Evolutionary conservation across 345 rosid genomes (phyloP).

Genomic region (Populus deltoides): DNA sequence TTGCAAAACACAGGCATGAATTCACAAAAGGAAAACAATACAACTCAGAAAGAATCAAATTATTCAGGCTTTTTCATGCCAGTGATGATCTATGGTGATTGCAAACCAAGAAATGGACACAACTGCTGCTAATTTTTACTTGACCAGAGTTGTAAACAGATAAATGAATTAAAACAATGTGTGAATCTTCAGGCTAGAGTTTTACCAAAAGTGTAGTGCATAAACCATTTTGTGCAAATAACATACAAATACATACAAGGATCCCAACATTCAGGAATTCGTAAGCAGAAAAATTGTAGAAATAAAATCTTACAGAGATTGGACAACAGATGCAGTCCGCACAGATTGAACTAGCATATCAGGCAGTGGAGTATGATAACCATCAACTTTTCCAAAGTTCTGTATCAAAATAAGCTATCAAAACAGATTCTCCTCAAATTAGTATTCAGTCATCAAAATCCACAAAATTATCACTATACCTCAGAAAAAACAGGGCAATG

Average conservation of each 20-base stretch:
- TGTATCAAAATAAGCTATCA: constrained; percentile 37
- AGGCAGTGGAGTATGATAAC: constrained; percentile 44
- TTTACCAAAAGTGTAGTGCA: no score
- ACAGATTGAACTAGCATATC: constrained; percentile 60
- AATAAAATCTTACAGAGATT: constrained; percentile 56
- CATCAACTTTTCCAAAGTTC: constrained; percentile 39
- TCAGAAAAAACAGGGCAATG: constrained; percentile 32
- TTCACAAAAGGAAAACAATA: neutral
- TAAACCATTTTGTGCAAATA: no score
- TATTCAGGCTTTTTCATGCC: neutral
- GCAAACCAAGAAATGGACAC: neutral
- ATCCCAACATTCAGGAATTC: neutral
- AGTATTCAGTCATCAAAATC: neutral
- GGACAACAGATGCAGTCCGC: constrained; percentile 42
- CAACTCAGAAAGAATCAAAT: neutral
- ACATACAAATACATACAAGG: neutral
- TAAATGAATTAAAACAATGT: no score
- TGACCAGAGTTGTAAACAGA: no score
- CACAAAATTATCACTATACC: constrained; percentile 35
- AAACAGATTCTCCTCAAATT: constrained; percentile 19
- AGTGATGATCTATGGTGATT: neutral
- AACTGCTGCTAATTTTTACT: no score
- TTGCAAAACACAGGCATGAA: no score
- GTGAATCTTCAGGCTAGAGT: no score
- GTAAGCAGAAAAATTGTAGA: neutral